Conservation (phyloP, 208 protist genomes). For the Porcisia hertigi region DNA sequence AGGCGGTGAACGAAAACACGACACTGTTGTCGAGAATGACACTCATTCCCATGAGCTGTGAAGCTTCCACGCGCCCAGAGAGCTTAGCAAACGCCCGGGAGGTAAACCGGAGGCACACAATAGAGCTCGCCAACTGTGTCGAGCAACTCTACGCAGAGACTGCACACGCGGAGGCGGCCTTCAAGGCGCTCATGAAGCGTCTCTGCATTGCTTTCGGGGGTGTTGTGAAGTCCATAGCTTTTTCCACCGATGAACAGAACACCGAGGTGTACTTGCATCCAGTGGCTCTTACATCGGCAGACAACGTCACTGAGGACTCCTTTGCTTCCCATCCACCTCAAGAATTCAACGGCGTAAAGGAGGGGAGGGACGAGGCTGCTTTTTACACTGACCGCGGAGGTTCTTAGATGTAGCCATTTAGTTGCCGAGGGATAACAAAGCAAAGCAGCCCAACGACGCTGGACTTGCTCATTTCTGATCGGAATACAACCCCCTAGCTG, state of each 20-base stretch:
- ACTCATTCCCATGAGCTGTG: constrained; percentile 19
- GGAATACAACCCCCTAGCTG: neutral
- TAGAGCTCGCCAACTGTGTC: constrained; percentile 12
- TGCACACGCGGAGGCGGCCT: constrained; percentile 2
- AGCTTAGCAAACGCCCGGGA: constrained; percentile 19
- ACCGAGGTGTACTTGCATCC: constrained; percentile 20
- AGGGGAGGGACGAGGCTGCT: neutral
- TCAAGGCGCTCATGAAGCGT: constrained; percentile 10
- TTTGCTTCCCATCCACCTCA: constrained; percentile 7
- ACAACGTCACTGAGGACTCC: neutral
- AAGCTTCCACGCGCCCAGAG: constrained; percentile 18
- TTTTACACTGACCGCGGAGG: constrained; percentile 7
- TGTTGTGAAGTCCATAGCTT: constrained; percentile 12
- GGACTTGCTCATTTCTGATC: neutral
- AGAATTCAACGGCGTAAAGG: constrained; percentile 19
- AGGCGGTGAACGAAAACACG: constrained; percentile 22
- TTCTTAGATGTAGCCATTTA: neutral
- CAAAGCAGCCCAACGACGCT: neutral
- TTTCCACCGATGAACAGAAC: constrained; percentile 6
- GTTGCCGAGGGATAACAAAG: neutral
- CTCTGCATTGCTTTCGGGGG: constrained; percentile 18
- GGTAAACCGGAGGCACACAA: constrained; percentile 5
- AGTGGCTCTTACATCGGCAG: neutral
- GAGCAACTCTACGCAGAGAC: constrained; percentile 18
- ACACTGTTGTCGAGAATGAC: constrained; percentile 9